Conservation (phyloP, 2,329 filamentous ascomycete species). For the Aspergillus ruber region DNA sequence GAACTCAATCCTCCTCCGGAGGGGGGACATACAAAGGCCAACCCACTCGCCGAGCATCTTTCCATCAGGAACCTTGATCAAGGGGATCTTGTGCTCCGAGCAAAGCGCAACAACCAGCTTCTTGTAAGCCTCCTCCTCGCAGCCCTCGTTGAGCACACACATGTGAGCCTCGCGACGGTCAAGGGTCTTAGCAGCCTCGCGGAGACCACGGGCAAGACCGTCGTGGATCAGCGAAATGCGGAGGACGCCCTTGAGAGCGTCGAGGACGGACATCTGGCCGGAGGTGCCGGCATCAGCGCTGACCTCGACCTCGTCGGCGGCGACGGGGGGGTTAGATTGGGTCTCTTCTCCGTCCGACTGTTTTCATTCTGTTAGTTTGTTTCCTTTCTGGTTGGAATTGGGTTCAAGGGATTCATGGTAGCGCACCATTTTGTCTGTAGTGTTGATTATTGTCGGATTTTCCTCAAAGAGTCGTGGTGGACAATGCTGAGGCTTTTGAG, state of each 20-base stretch:
- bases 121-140: slow-evolving; percentile 99
- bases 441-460: slow-evolving; percentile 42
- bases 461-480: slow-evolving; percentile 46
- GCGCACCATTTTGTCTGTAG: slow-evolving; percentile 41
- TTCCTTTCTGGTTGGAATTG: neutral
- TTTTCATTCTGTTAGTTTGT: slow-evolving; percentile 15
- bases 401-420: neutral
- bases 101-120: slow-evolving; percentile 98
- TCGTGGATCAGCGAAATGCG: slow-evolving; percentile 99
- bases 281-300: slow-evolving; percentile 64
- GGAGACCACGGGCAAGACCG: slow-evolving; percentile 94
- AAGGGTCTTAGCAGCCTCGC: slow-evolving; percentile 97
- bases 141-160: slow-evolving; percentile 99
- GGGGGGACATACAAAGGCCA: slow-evolving; percentile 78
- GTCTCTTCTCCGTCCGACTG: slow-evolving; percentile 99
- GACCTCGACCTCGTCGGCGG: slow-evolving; percentile 87
- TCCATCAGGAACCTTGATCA: slow-evolving; percentile 99
- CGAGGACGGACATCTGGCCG: slow-evolving; percentile 86
- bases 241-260: slow-evolving; percentile 97
- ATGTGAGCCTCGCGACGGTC: slow-evolving; percentile 99
- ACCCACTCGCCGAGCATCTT: slow-evolving; percentile 99
- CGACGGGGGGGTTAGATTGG: slow-evolving; percentile 60
- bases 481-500: slow-evolving; percentile 17
- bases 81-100: slow-evolving; percentile 98
- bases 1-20: no score